phyloP scores from a whole-genome alignment of 2,329 filamentous ascomycete species.

The Aspergillus bombycis region DNA sequence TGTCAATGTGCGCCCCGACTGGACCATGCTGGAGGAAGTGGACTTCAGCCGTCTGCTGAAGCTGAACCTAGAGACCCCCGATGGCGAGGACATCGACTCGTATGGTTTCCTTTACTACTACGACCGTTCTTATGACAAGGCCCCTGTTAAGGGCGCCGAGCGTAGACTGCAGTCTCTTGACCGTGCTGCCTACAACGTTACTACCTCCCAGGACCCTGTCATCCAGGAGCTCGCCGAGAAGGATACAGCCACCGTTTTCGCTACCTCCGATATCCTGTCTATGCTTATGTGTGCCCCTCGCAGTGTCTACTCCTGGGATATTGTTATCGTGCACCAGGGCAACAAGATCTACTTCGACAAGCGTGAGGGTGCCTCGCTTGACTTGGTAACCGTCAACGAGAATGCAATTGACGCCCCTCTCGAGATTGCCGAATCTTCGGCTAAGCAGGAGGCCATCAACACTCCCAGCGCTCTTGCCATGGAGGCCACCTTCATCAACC shows the following conservation, averaged over 20 bases:
- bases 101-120: slow-evolving; percentile 99
- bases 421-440: slow-evolving; percentile 72
- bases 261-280: slow-evolving; percentile 93
- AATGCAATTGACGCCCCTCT: slow-evolving; percentile 94
- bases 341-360: slow-evolving; percentile 99
- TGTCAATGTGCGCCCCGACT: slow-evolving; percentile 94
- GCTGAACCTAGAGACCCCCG: slow-evolving; percentile 91
- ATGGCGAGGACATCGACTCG: slow-evolving; percentile 91
- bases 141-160: slow-evolving; percentile 84
- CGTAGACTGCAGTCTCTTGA: slow-evolving; percentile 86
- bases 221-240: slow-evolving; percentile 97
- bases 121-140: slow-evolving; percentile 93
- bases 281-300: slow-evolving; percentile 99
- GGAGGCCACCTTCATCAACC: slow-evolving; percentile 99
- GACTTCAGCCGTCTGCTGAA: slow-evolving; percentile 95
- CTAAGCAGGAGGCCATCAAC: slow-evolving; percentile 90
- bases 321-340: slow-evolving; percentile 88
- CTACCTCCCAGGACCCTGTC: slow-evolving; percentile 91
- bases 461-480: slow-evolving; percentile 89
- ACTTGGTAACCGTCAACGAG: slow-evolving; percentile 99
- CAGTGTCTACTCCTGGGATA: slow-evolving; percentile 97
- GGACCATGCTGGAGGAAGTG: slow-evolving; percentile 95
- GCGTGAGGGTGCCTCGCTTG: slow-evolving; percentile 89
- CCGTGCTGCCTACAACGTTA: slow-evolving; percentile 96
- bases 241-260: slow-evolving; percentile 94